Evolutionary conservation across 2,329 filamentous ascomycete species (phyloP).

Genomic region (Fusarium fujikuroi): DNA sequence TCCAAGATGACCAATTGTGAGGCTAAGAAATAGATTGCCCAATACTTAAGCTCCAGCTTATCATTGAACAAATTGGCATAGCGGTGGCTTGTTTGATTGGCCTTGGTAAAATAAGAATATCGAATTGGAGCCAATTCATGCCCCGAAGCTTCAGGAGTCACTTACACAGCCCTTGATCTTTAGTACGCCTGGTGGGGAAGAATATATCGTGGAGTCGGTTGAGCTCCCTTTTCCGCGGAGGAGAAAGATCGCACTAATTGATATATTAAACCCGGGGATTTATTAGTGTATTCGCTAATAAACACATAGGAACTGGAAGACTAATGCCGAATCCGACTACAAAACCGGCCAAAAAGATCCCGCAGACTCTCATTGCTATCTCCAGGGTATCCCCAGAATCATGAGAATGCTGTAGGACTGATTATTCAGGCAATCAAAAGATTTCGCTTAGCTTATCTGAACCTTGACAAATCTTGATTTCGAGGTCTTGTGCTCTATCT

Average conservation of each 20-base stretch:
- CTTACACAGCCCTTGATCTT: background rate
- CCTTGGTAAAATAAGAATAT: background rate
- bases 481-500: background rate
- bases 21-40: background rate
- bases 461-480: background rate
- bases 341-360: background rate
- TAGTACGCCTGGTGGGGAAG: background rate
- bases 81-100: background rate
- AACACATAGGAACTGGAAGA: background rate
- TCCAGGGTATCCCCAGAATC: background rate
- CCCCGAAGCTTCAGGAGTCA: background rate
- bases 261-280: background rate
- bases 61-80: background rate
- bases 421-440: background rate
- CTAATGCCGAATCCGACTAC: background rate
- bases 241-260: background rate
- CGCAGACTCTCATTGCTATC: background rate
- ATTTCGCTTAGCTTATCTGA: background rate
- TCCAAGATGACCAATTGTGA: background rate
- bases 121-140: background rate
- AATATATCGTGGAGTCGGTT: background rate
- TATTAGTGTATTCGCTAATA: background rate
- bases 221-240: background rate
- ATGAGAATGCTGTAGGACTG: background rate
- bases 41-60: background rate